These are phyloP conservation scores for Wickerhamomyces strasburgensis DNA, from an alignment of 805 yeast species.

Conservation along the genomic window DNA sequence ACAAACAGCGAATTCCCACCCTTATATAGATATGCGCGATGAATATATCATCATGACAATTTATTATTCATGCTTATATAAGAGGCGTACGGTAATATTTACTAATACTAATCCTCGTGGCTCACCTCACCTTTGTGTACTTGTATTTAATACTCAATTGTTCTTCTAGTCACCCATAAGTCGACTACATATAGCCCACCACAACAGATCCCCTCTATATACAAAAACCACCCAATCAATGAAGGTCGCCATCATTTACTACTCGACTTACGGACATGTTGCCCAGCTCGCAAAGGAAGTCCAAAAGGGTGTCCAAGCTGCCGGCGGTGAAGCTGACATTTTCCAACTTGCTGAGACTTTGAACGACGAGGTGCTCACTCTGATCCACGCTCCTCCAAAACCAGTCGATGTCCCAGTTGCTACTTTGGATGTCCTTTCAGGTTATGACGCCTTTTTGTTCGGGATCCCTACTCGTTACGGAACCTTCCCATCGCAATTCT, in stretches of 20 bases:
- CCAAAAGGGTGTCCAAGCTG: conserved; percentile 60
- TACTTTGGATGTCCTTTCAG: conserved; percentile 47
- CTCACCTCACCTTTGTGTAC: too few species aligned
- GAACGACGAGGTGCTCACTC: conserved; percentile 47
- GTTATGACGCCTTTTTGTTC: conserved; percentile 76
- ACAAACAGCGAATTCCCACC: too few species aligned
- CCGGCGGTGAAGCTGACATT: conserved; percentile 65
- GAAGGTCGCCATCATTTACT: conserved; percentile 37
- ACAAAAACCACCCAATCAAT: too few species aligned
- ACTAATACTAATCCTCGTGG: too few species aligned
- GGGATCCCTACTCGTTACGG: conserved; percentile 90
- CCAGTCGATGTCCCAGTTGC: conserved; percentile 62
- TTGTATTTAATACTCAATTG: too few species aligned
- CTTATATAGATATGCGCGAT: too few species aligned
- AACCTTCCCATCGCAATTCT: conserved; percentile 69
- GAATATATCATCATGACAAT: too few species aligned
- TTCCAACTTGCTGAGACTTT: conserved; percentile 78
- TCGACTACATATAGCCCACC: too few species aligned
- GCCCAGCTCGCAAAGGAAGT: conserved; percentile 61
- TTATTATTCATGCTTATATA: too few species aligned
- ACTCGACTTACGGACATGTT: conserved; percentile 79
- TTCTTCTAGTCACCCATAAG: too few species aligned
- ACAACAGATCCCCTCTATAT: too few species aligned
- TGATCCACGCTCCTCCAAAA: conserved; percentile 61
- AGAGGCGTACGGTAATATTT: too few species aligned